phyloP scores from a whole-genome alignment of 805 yeast species.

The Pichia rugopelliculosa region DNA sequence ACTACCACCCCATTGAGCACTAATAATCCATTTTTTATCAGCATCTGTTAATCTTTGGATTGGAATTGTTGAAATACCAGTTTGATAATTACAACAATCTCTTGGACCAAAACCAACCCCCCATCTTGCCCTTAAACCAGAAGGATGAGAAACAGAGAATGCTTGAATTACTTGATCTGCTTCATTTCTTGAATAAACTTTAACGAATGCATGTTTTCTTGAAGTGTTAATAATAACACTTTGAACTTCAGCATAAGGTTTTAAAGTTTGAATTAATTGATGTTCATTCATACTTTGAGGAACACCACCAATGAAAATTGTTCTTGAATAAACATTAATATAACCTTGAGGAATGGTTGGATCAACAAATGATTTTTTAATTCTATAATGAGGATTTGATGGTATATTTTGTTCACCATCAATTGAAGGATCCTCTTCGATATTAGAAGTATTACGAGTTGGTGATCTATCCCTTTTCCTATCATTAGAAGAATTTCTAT shows the following conservation, averaged over 20 bases:
- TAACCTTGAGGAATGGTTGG: conserved; percentile 66
- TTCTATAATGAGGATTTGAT: conserved; percentile 69
- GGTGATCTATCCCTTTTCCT: conserved; percentile 54
- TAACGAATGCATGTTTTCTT: conserved; percentile 93
- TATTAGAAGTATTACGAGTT: conserved; percentile 17
- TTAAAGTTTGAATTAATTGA: conserved; percentile 59
- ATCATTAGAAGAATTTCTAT: conserved; percentile 19
- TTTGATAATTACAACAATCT: conserved; percentile 93
- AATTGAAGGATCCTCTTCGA: conserved; percentile 22
- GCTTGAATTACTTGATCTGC: conserved; percentile 76
- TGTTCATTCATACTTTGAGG: conserved; percentile 75
- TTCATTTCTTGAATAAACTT: conserved; percentile 84
- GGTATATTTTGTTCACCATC: conserved; percentile 61
- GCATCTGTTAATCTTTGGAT: conserved; percentile 87
- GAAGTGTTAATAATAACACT: conserved; percentile 80
- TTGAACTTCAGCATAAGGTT: conserved; percentile 89
- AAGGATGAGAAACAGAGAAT: conserved; percentile 59
- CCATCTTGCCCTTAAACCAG: conserved; percentile 83
- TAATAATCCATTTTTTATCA: conserved; percentile 79
- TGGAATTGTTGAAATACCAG: conserved; percentile 85
- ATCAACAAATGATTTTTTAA: conserved; percentile 67
- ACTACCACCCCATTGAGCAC: conserved; percentile 96
- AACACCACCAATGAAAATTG: conserved; percentile 91
- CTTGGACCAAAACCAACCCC: conserved; percentile 99
- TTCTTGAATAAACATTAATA: conserved; percentile 79